These are phyloP conservation scores for Diutina scorzettiae DNA, from an alignment of 1,139 yeast species.

Conservation along the genomic window DNA sequence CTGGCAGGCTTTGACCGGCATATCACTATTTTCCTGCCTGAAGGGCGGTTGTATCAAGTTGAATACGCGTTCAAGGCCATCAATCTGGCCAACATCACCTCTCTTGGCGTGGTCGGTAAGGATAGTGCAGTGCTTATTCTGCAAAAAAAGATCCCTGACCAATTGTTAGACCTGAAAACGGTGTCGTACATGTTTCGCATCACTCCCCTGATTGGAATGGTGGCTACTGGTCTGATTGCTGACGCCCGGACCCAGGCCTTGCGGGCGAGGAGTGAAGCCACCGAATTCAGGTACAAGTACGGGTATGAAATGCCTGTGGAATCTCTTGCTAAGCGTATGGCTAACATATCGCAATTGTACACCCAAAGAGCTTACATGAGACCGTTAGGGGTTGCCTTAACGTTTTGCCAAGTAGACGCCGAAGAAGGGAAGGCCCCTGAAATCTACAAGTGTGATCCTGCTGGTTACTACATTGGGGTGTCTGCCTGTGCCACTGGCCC, in stretches of 20 bases:
- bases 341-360: conserved; percentile 85
- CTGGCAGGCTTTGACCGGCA: conserved; percentile 97
- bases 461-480: conserved; percentile 87
- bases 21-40: conserved; percentile 96
- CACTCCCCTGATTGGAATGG: conserved; percentile 76
- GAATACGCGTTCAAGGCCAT: conserved; percentile 97
- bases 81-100: conserved; percentile 82
- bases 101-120: conserved; percentile 77
- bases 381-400: conserved; percentile 88
- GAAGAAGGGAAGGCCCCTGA: conserved; percentile 72
- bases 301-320: conserved; percentile 98
- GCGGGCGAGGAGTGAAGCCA: conserved; percentile 88
- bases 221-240: conserved; percentile 93
- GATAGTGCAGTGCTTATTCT: conserved; percentile 85
- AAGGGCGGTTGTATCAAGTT: conserved; percentile 93
- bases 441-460: conserved; percentile 90
- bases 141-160: conserved; percentile 94
- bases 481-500: conserved; percentile 96
- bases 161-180: conserved; percentile 74
- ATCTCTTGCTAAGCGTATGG: conserved; percentile 87
- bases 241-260: conserved; percentile 88
- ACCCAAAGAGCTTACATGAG: conserved; percentile 99
- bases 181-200: conserved; percentile 79
- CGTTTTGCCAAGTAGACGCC: conserved; percentile 60
- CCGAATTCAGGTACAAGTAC: conserved; percentile 85